Percentiles rank a stretch among this genome's conserved stretches.
phyloP scores from a whole-genome alignment of 805 yeast genomes.

The Candida qinlingensis region DNA sequence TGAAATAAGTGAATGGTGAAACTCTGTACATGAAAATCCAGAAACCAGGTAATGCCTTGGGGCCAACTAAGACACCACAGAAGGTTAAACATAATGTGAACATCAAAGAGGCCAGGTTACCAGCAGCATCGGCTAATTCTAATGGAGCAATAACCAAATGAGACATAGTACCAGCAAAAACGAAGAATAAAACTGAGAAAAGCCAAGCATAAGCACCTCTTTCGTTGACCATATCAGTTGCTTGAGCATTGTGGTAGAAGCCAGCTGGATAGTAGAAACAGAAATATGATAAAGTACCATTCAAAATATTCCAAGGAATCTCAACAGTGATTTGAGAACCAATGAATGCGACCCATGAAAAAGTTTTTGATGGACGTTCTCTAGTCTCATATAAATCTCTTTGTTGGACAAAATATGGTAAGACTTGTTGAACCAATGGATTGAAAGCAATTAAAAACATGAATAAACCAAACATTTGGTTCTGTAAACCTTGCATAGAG shows the following conservation, averaged over 20 bases:
- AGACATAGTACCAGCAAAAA: conserved; percentile 52
- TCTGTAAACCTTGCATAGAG: conserved; percentile 68
- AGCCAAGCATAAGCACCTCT: conserved; percentile 41
- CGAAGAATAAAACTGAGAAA: conserved; percentile 43
- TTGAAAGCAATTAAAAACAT: conserved; percentile 56
- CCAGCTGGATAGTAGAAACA: conserved; percentile 73
- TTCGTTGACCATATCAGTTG: conserved; percentile 43
- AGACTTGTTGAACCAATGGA: conserved; percentile 55
- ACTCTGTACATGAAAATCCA: conserved; percentile 75
- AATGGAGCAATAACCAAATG: conserved; percentile 53
- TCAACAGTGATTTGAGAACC: conserved; percentile 59
- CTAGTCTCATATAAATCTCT: conserved; percentile 67
- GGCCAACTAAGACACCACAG: conserved; percentile 69
- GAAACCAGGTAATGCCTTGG: conserved; percentile 55
- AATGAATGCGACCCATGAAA: conserved; percentile 60
- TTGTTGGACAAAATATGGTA: conserved; percentile 56
- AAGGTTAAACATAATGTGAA: conserved; percentile 59
- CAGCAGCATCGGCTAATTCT: conserved; percentile 57
- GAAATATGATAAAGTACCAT: conserved; percentile 58
- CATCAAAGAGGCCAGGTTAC: conserved; percentile 48
- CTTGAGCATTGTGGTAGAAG: conserved; percentile 42
- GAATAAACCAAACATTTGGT: conserved; percentile 74
- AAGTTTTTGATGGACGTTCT: conserved; percentile 69
- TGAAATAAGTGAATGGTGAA: conserved; percentile 63
- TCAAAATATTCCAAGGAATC: conserved; percentile 55